Conservation (phyloP, 1,139 yeast species). For the Magnusiomyces magnusii region DNA sequence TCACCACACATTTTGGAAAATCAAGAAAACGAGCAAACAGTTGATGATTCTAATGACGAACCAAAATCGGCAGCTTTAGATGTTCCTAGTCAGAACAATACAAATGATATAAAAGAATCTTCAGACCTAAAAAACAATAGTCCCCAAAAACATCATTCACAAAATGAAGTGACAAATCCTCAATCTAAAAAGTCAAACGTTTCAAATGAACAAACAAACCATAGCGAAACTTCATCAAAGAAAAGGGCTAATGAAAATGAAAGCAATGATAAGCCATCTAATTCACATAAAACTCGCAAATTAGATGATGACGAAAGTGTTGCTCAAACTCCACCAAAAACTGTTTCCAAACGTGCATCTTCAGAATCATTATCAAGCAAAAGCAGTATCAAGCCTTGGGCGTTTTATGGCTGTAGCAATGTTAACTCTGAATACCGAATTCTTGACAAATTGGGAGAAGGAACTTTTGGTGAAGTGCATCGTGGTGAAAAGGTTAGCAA, state of each 20-base stretch:
- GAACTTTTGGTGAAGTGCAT: constrained; percentile 79
- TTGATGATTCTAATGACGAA: neutral
- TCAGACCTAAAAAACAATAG: neutral
- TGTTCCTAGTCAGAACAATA: neutral
- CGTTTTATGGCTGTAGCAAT: constrained; percentile 31
- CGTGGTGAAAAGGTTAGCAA: constrained; percentile 52
- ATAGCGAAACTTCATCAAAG: neutral
- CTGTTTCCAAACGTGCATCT: neutral
- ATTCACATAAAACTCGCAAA: neutral
- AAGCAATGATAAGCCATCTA: neutral
- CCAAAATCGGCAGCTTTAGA: neutral
- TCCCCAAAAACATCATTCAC: too few species aligned
- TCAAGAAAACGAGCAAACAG: neutral
- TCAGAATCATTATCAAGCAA: neutral
- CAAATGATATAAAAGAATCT: neutral
- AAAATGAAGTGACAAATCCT: neutral
- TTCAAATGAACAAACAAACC: neutral
- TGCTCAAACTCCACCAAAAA: neutral
- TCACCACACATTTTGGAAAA: too few species aligned
- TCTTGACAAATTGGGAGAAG: constrained; percentile 74
- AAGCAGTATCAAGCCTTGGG: constrained; percentile 1
- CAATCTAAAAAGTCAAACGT: neutral
- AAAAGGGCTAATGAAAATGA: neutral
- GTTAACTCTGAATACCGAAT: constrained; percentile 42
- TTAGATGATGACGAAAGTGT: neutral